A percentile compares a stretch with the other conserved stretches of the same genome.
phyloP scores from a whole-genome alignment of 371 early-diverging fungal genomes.

The Mortierella sp. region DNA sequence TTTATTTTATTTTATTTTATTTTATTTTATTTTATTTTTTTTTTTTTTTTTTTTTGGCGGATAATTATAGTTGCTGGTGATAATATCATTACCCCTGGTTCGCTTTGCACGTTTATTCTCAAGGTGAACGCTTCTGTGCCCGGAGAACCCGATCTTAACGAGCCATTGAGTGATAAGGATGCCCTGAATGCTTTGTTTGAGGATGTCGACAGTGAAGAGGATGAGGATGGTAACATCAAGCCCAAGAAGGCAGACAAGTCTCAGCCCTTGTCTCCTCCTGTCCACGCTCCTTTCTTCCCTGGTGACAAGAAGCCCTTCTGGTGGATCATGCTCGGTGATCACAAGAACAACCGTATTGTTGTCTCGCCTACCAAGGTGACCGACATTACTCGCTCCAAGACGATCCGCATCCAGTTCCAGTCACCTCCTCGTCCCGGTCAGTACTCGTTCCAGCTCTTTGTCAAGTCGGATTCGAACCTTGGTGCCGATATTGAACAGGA shows the following conservation, averaged over 20 bases:
- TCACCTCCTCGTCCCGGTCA: slow-evolving; percentile 90
- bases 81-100: slow-evolving; percentile 79
- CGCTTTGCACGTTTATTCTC: slow-evolving; percentile 81
- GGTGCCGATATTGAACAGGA: slow-evolving; percentile 86
- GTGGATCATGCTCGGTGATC: slow-evolving; percentile 94
- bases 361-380: slow-evolving; percentile 81
- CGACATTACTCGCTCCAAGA: slow-evolving; percentile 75
- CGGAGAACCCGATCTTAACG: slow-evolving; percentile 30
- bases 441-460: slow-evolving; percentile 82
- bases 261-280: slow-evolving; percentile 48
- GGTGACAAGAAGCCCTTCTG: slow-evolving; percentile 85
- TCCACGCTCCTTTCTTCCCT: slow-evolving; percentile 78
- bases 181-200: slow-evolving; percentile 55
- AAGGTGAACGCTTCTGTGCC: slow-evolving; percentile 56
- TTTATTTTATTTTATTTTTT: slow-evolving; percentile 3
- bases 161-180: slow-evolving; percentile 46
- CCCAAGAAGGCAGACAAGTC: slow-evolving; percentile 29
- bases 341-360: slow-evolving; percentile 84
- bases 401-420: slow-evolving; percentile 90
- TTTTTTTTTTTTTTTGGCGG: background rate
- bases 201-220: slow-evolving; percentile 54
- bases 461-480: slow-evolving; percentile 90
- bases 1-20: background rate
- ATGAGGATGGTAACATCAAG: slow-evolving; percentile 56
- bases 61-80: slow-evolving; percentile 74